Base-by-base conservation (phyloP, 2,329 filamentous ascomycete genomes). In the Polytolypa hystricis region DNA sequence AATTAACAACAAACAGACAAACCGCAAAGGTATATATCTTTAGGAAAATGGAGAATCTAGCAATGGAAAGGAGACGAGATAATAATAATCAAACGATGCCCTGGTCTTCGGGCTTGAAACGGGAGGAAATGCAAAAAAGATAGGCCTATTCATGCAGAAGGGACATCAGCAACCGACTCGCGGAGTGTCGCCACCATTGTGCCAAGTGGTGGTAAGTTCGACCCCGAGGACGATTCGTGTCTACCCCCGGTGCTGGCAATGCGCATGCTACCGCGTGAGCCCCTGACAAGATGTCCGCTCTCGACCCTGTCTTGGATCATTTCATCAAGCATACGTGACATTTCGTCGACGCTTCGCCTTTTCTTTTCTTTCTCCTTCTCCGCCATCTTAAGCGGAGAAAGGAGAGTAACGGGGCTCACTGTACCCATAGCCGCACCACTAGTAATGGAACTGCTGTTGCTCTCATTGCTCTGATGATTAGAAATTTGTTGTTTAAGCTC, bases 301-400 rank as follows among this genome's bases (percentile, higher is more conserved):
- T 91, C 83, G 36, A 93, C 81, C 40, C 82, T 77, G 53, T 89
- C 83, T 53, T 87, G 82, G 41, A 95, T 91, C 89, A 96, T 95
- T 61, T 94, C 85, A 51, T 96, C 89, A 17, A 95, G 72, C 65
- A 95, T 86, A 50, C 79, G 77, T 47, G 84, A 93, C 78, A 95
- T 87, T 60, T 94, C 87, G 49, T 94, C 86, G 21, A 91, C 81
- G 47, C 82, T 84, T 64, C 73, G 77, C 9, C 68, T 67, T 33
- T 73, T 70, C 45, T 69, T 72, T 35, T 70, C 71, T 32, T 56
- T 48, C 15, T 57, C 53, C 40, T 58, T 58, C 15, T 57, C 50
- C 3, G 17, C 19, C 26, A 33, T 41, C 37, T 41, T 47, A 31
- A 28, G 38, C 3, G 42, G 42, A 16, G 41, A 55, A 19, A 56